Evolutionary conservation across 1,284 basidiomycete genomes (phyloP).

Genomic region (Lentinus polychrous): DNA sequence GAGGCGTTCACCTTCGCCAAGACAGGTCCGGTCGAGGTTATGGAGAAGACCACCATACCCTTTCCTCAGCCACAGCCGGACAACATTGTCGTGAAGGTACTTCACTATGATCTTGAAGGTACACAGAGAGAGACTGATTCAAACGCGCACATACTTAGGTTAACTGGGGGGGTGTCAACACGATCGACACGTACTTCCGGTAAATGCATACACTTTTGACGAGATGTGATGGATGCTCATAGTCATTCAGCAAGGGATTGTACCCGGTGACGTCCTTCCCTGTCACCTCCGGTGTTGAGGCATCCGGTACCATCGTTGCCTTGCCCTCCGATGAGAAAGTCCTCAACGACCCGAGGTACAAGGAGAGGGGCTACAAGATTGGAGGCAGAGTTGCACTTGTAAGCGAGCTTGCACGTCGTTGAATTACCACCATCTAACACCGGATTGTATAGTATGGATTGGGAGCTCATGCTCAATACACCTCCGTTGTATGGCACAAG

Average conservation of each 20-base stretch:
- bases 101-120: too few species aligned
- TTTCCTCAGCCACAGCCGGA: slow-evolving; percentile 57
- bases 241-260: slow-evolving; percentile 23
- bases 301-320: slow-evolving; percentile 47
- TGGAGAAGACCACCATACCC: slow-evolving; percentile 56
- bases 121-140: too few species aligned
- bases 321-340: slow-evolving; percentile 36
- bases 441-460: slow-evolving; percentile 13
- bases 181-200: slow-evolving; percentile 81
- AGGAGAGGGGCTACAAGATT: slow-evolving; percentile 32
- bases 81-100: slow-evolving; percentile 81
- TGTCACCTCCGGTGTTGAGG: slow-evolving; percentile 54
- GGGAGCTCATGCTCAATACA: slow-evolving; percentile 72
- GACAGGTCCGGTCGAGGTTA: slow-evolving; percentile 75
- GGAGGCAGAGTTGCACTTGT: slow-evolving; percentile 40
- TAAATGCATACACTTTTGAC: slow-evolving; percentile 15
- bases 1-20: slow-evolving; percentile 53
- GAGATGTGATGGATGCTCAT: not conserved
- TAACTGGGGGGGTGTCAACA: slow-evolving; percentile 77
- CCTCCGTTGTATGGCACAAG: slow-evolving; percentile 56
- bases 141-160: too few species aligned
- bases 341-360: slow-evolving; percentile 29
- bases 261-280: slow-evolving; percentile 39
- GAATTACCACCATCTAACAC: not conserved
- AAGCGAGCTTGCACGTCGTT: slow-evolving; percentile 9